Evolutionary conservation across 352 stramenopile genomes (phyloP).

Genomic region (Phytopythium mirpurense): DNA sequence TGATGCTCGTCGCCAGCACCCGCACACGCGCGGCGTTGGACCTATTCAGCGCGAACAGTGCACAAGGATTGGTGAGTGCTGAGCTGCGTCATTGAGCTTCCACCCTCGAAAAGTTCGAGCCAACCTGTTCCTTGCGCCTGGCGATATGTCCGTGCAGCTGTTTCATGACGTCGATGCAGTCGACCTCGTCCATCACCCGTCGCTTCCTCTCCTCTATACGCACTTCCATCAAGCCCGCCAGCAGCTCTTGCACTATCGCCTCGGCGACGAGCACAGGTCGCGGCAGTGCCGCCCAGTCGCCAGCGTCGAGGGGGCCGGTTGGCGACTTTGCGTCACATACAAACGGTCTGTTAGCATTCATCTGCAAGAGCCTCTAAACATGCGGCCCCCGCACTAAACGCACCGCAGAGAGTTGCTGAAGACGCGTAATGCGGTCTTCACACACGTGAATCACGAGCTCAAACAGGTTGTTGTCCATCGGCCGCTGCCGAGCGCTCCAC

Average conservation of each 20-base stretch:
- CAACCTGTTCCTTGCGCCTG: constrained; percentile 39
- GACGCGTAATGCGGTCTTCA: constrained; percentile 38
- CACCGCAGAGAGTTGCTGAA: constrained; percentile 9
- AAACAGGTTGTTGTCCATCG: constrained; percentile 33
- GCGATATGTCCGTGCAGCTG: constrained; percentile 36
- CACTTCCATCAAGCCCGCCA: constrained; percentile 50
- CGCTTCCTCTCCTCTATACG: constrained; percentile 50
- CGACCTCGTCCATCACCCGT: constrained; percentile 50
- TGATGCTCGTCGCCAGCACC: constrained; percentile 47
- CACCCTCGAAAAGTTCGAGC: neutral
- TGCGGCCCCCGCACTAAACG: neutral
- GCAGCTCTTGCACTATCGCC: constrained; percentile 61
- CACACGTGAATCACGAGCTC: constrained; percentile 46
- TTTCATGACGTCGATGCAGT: constrained; percentile 49
- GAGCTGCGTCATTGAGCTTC: neutral
- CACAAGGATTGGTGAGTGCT: neutral
- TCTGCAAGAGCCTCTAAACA: neutral
- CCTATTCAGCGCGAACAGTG: constrained; percentile 11
- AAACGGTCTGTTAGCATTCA: neutral
- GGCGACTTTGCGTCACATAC: neutral
- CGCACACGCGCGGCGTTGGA: constrained; percentile 34
- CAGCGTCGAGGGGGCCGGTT: neutral
- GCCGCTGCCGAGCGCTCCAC: constrained; percentile 13
- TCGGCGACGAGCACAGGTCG: constrained; percentile 46
- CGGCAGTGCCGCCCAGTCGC: constrained; percentile 18